These are phyloP conservation scores for Boletus semigastroideus DNA, from an alignment of 1,284 basidiomycete genomes.

Conservation along the genomic window DNA sequence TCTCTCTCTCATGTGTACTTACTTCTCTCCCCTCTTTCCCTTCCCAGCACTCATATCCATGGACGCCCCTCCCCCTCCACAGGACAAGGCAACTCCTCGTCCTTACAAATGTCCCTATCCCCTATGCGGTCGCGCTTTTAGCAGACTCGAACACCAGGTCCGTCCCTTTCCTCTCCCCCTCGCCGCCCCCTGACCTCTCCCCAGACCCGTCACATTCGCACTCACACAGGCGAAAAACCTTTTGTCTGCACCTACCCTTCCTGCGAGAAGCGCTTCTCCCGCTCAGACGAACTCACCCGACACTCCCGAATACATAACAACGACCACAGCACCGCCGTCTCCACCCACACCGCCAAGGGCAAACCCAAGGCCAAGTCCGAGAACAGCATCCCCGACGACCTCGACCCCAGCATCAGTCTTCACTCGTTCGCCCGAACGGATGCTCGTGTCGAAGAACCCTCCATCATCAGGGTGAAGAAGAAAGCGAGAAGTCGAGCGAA, in stretches of 20 bases:
- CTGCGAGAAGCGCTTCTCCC: constrained; percentile 98
- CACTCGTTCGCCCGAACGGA: constrained; percentile 28
- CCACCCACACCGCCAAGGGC: constrained; percentile 29
- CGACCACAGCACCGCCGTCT: constrained; percentile 39
- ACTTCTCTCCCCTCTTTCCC: constrained; percentile 23
- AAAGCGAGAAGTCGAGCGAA: constrained; percentile 75
- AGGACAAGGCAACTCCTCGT: constrained; percentile 63
- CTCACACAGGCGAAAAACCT: constrained; percentile 97
- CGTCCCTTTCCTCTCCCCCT: constrained; percentile 29
- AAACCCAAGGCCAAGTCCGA: constrained; percentile 37
- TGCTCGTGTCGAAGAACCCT: constrained; percentile 21
- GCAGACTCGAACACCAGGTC: constrained; percentile 90
- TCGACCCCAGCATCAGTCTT: constrained; percentile 28
- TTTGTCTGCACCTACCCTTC: constrained; percentile 90
- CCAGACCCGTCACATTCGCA: constrained; percentile 96
- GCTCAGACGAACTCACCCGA: constrained; percentile 95
- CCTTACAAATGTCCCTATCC: constrained; percentile 96
- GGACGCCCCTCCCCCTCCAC: constrained; percentile 18
- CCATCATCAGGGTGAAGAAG: constrained; percentile 51
- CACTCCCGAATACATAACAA: constrained; percentile 91
- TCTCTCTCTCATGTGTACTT: constrained; percentile 28
- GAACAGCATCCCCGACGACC: constrained; percentile 37
- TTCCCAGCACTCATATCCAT: constrained; percentile 22
- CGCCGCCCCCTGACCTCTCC: constrained; percentile 10
- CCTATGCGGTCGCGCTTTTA: constrained; percentile 88